Evolutionary conservation across 805 yeast species (phyloP).

Genomic region (Novakomyces olei): DNA sequence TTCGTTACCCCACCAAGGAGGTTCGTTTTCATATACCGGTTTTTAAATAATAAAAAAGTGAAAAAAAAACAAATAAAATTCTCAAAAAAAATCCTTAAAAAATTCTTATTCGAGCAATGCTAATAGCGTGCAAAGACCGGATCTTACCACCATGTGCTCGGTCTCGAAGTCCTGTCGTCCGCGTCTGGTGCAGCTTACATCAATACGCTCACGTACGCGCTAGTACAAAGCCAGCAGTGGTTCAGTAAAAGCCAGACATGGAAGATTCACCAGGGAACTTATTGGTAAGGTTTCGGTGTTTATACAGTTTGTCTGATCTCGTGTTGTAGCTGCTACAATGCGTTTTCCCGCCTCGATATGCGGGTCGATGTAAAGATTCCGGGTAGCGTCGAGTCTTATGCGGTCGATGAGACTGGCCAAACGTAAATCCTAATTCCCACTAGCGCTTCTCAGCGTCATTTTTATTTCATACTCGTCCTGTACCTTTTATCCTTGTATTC

Average conservation of each 20-base stretch:
- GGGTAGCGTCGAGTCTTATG: constrained; percentile 21
- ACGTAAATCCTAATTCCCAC: constrained; percentile 12
- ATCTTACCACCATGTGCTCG: constrained; percentile 32
- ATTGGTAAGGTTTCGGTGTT: constrained; percentile 13
- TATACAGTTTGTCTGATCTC: not conserved
- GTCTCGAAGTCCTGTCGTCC: constrained; percentile 30
- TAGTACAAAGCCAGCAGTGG: constrained; percentile 45
- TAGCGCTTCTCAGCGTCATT: not conserved
- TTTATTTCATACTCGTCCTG: constrained; percentile 9
- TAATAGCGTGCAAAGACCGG: constrained; percentile 21
- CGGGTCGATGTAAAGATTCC: constrained; percentile 42
- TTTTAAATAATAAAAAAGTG: too few species aligned
- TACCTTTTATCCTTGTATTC: too few species aligned
- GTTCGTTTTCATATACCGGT: constrained; percentile 15
- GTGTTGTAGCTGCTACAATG: constrained; percentile 30
- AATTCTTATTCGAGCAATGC: too few species aligned
- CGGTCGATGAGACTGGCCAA: constrained; percentile 18
- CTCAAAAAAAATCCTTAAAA: too few species aligned
- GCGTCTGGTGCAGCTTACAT: constrained; percentile 36
- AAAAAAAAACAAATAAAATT: too few species aligned
- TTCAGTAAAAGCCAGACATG: constrained; percentile 25
- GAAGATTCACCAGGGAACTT: constrained; percentile 21
- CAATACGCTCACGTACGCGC: constrained; percentile 23
- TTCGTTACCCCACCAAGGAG: constrained; percentile 25
- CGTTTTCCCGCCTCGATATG: constrained; percentile 51